Evolutionary conservation across 352 stramenopile species (phyloP).

Genomic region (Phytophthora tubulina): DNA sequence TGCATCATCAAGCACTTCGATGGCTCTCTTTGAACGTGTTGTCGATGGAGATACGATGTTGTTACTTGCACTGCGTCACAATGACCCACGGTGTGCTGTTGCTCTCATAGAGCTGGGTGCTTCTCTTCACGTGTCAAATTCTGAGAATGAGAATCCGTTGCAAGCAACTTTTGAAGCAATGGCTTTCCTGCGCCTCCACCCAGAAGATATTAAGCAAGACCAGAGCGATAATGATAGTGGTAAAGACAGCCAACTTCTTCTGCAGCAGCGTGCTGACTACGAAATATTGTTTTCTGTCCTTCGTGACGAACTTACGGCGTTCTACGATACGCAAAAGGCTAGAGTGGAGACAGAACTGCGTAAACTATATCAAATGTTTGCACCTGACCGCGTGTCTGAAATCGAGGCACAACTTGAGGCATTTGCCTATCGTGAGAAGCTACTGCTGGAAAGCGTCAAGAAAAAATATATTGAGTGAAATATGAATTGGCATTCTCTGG

Average conservation of each 20-base stretch:
- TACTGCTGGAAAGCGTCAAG: conserved; percentile 50
- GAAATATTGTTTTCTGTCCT: conserved; percentile 45
- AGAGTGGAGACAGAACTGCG: conserved; percentile 40
- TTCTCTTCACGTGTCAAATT: conserved; percentile 46
- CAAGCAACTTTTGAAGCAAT: conserved; percentile 47
- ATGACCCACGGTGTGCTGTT: conserved; percentile 45
- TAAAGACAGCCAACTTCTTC: conserved; percentile 22
- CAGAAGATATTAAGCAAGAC: conserved; percentile 17
- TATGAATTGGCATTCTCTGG: not conserved
- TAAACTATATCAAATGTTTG: conserved; percentile 53
- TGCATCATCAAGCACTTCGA: conserved; percentile 5
- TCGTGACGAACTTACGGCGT: conserved; percentile 33
- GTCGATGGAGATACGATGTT: conserved; percentile 66
- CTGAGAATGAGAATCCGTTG: conserved; percentile 43
- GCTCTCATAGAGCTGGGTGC: conserved; percentile 46
- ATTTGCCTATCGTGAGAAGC: conserved; percentile 58
- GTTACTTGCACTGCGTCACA: conserved; percentile 53
- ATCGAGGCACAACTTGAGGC: conserved; percentile 57
- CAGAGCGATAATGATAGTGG: not conserved
- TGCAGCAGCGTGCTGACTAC: conserved; percentile 38
- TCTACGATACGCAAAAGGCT: conserved; percentile 41
- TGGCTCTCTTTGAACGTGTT: conserved; percentile 48
- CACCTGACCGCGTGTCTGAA: conserved; percentile 66
- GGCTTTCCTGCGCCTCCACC: conserved; percentile 41
- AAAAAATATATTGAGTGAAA: conserved; percentile 59